A percentile compares a stretch with the other conserved stretches of the same genome.
These are phyloP conservation scores for Rhododendron henanense DNA, from an alignment of 148 eudicot genomes.

Conservation along the genomic window DNA sequence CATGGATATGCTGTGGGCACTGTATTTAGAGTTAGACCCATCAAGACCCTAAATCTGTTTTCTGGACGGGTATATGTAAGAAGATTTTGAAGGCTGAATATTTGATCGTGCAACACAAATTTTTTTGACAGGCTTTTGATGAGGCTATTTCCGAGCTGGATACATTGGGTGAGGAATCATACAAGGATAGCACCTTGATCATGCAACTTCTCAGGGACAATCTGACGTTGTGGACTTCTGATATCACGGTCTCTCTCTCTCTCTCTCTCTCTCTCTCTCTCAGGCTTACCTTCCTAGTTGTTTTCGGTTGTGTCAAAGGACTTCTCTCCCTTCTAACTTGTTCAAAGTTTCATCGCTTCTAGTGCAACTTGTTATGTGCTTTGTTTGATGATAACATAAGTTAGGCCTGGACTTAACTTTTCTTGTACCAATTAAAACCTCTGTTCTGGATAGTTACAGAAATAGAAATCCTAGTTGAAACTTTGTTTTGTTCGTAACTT, in stretches of 20 bases:
- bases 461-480: background rate
- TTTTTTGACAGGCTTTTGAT: constrained; percentile 54
- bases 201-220: constrained; percentile 86
- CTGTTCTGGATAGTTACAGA: background rate
- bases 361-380: background rate
- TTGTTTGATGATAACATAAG: background rate
- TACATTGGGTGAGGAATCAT: constrained; percentile 74
- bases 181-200: constrained; percentile 85
- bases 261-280: constrained; percentile 8
- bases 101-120: background rate
- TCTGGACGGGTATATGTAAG: background rate
- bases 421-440: background rate
- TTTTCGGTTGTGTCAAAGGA: background rate
- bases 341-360: background rate
- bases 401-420: background rate
- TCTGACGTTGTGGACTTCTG: constrained; percentile 76
- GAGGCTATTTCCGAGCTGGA: constrained; percentile 77
- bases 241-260: constrained; percentile 40
- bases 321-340: background rate
- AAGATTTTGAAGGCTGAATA: background rate
- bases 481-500: background rate
- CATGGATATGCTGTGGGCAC: background rate
- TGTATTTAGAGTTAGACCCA: background rate
- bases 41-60: background rate
- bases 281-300: background rate